Evolutionary conservation across 202 grass and related monocot genomes (phyloP).

Genomic region (Dendrocalamus latiflorus): DNA sequence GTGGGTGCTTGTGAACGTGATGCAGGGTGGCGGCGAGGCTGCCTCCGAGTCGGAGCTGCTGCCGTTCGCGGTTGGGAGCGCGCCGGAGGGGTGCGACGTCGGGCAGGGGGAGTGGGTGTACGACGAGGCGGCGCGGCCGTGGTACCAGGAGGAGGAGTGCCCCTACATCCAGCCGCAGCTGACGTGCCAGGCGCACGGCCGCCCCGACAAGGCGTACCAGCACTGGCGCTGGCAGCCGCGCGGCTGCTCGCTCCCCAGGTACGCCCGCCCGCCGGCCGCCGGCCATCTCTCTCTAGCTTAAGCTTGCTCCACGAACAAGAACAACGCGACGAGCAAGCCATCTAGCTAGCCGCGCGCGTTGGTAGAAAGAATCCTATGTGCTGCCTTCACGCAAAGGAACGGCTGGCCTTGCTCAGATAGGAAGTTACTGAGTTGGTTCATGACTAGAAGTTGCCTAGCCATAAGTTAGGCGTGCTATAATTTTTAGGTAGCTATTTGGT

Average conservation of each 20-base stretch:
- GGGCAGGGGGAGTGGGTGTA: constrained; percentile 66
- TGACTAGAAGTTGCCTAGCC: too few species aligned
- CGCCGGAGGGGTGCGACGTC: constrained; percentile 50
- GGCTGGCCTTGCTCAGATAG: not conserved
- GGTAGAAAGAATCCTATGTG: constrained; percentile 27
- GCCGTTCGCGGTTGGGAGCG: constrained; percentile 55
- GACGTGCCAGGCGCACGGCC: constrained; percentile 86
- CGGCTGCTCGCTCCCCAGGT: constrained; percentile 79
- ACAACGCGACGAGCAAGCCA: too few species aligned
- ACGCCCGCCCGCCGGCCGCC: too few species aligned
- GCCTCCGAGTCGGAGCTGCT: not conserved
- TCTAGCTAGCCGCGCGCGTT: too few species aligned
- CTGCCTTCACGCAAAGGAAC: not conserved
- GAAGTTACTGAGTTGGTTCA: too few species aligned
- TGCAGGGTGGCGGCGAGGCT: constrained; percentile 1
- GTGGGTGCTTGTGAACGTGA: not conserved
- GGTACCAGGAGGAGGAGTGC: constrained; percentile 76
- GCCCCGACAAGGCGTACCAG: constrained; percentile 75
- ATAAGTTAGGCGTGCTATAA: too few species aligned
- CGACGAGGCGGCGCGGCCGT: constrained; percentile 60
- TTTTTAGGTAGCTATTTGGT: too few species aligned
- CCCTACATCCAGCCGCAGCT: too few species aligned
- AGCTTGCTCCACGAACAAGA: not conserved
- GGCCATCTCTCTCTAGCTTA: not conserved
- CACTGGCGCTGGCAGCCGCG: constrained; percentile 82